Base-by-base conservation (phyloP, 495 filamentous ascomycete genomes). In the Xylaria acuta region DNA sequence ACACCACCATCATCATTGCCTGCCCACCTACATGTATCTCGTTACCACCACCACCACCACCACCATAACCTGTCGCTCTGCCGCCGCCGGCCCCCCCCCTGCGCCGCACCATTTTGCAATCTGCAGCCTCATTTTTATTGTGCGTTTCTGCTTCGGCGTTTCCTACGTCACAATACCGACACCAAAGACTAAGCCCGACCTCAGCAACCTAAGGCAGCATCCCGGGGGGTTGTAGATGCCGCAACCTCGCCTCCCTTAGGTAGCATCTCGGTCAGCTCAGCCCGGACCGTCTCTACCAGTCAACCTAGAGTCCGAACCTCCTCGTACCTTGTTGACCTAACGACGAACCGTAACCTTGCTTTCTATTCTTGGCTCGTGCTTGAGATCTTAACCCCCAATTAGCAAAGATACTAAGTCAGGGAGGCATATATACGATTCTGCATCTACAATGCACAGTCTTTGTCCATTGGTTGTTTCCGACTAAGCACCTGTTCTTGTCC, bases 371-470 rank as follows among this genome's bases (percentile, higher is more conserved):
- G 49, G 49, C 30, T 56, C 36, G 34, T 51, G 49, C 49, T 34
- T 43, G 32, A 54, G 18, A 43, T 20, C 49, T 43, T 18, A 8
- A 8, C 36, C 36, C 36, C 36, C 22, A 64, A 64, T 64, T 64
- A 5, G 22, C 60, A 43, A 64, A 43, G 36, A 64, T 8, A 43
- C 18, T 18, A 30, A 53, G 43, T n/a, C 30, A 30, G 7, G 30
- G 64, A 67, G 45, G 20, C 49, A 56, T 41, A 56, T 14, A 14
- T 47, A 27, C 30, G 3, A 51, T 56, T 38, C 18, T n/a, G 25
- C 34, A 25, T 43, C 66, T 67, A 71, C 69, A 74, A 79, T 79
- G 77, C 76, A 56, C 67, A 56, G 64, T 71, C 67, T 76, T 74
- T 72, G 74, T 76, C 25, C 56, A 64, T 73, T 72, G 69, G 56